Base-by-base conservation (phyloP, 345 rosid genomes). In the Arabidopsis suecica region DNA sequence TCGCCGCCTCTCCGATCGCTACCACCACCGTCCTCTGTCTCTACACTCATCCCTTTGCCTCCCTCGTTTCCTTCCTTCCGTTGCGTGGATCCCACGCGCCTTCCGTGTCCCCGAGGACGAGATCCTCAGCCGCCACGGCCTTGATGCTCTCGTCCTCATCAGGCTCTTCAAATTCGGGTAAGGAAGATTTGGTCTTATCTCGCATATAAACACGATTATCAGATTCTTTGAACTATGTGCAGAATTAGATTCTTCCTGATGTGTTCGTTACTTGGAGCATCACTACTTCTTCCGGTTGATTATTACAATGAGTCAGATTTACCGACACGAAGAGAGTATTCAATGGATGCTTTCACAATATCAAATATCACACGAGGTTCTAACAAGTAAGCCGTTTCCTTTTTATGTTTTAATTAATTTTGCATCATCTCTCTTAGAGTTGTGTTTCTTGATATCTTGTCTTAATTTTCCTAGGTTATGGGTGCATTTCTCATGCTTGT, bases 121-220 rank as follows among this genome's bases (percentile, higher is more conserved):
- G 61, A 84, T 94, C 66, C 86, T 91, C 47, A 53, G 61, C 47
- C 76, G 73, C 67, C 82, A 83, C 42, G 96, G 95, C 58, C 93
- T 94, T 11, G 96, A 94, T 36, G 93, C 93, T 0, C 89, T 94
- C 53, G 72, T 91, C 76, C 60, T 91, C 82, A 77, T 91, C 66
- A 84, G 93, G 41, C 95, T 91, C 85, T 89, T 94, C 86, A 94
- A 89, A 75, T 91, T 91, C 74, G 98, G 97, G 97, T 86, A 16
- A 16, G 18, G 22, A 50, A 82, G 42, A 34, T 28, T 74, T 1
- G 13, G 7, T 73, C 40, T 16, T 6, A 38, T 38, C 12, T 38
- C 42, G 42, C 42, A 3, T 38, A 0, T 38, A 9, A 38, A 38
- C 13, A 38, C 11, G 10, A 38, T 10, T 10, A 28, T 9, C 12